Evolutionary conservation across 306 rosid species (phyloP), one percentile per base, ranked within the genome.

Genomic region (Quercus variabilis): DNA sequence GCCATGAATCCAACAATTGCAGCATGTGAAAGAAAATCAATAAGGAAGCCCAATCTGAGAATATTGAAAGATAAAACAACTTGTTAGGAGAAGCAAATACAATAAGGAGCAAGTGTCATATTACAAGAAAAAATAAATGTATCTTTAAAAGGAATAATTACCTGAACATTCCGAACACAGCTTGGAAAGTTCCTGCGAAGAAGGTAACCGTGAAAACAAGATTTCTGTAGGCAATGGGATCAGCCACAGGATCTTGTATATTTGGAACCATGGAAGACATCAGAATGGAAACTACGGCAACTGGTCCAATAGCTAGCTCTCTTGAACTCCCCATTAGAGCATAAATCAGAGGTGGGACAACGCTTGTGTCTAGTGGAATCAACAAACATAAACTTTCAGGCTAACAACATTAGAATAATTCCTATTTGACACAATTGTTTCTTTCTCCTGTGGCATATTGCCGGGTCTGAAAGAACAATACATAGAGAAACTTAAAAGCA

Each of bases 1-100:
- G 89, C 98, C 97, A 91, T 91, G 92, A 95, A 95, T 67, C 99
- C 99, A 23, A 95, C 99, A 62, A 91, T 85, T 31, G 99, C 95
- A 51, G 98, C 97, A 87, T 95, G 99, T 20, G 97, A 94, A 58
- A 94, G 92, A 83, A 92, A 94, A 78, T 94, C 97, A 73, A 94
- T 91, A 8, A 95, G 93, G 87, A 95, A 95, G 2, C 98, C 97
- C 88, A 95, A 84, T 85, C 99, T 94, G 80, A 69, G 74, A 21
- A 71, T 31, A 12, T 49, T 18, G 30, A 3, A 49, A 26, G 57
- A 35, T 3, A 14, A n/a, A 55, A 11, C 20, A 21, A 41, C 26
- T 67, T 35, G 25, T 67, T 35, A 67, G 72, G 20, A 43, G 21
- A 31, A 20, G 43, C 12, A 8, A 55, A 13, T 57, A 38, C 19